Evolutionary conservation across 495 filamentous ascomycete species (phyloP).

Genomic region (Neurospora sp.): DNA sequence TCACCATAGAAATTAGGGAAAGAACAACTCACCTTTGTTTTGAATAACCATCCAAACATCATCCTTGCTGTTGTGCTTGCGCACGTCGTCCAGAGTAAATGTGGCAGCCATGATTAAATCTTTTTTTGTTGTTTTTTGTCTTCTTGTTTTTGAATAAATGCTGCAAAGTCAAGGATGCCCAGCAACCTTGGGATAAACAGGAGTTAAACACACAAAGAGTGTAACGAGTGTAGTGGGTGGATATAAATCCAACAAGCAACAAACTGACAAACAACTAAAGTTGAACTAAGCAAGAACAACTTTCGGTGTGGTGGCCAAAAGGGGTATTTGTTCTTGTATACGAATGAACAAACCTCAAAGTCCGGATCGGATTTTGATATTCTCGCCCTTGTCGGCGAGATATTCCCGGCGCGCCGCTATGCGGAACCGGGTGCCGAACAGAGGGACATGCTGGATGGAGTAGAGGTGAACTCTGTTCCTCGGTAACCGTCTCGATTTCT

Average conservation of each 20-base stretch:
- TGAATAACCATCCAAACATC: slow-evolving; percentile 51
- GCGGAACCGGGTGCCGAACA: neutral
- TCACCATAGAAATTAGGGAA: neutral
- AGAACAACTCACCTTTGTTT: slow-evolving; percentile 33
- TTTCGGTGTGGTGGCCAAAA: neutral
- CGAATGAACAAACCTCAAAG: neutral
- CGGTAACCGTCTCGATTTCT: neutral
- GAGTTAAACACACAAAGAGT: neutral
- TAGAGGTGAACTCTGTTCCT: neutral
- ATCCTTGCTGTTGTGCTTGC: slow-evolving; percentile 42
- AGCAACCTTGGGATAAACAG: neutral
- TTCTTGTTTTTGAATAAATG: neutral
- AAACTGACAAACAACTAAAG: neutral
- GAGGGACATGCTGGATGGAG: neutral
- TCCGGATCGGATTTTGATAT: neutral
- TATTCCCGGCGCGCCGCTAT: neutral
- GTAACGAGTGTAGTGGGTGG: neutral
- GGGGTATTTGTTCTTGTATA: neutral
- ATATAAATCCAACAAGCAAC: neutral
- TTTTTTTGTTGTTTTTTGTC: neutral
- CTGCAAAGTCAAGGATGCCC: neutral
- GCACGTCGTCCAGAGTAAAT: slow-evolving; percentile 37
- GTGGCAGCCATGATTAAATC: slow-evolving; percentile 7
- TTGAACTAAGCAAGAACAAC: neutral
- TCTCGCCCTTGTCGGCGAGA: neutral